Evolutionary conservation across 2,329 filamentous ascomycete species (phyloP), one percentile per base, ranked within the genome.

Genomic region (Xylariaceae sp.): DNA sequence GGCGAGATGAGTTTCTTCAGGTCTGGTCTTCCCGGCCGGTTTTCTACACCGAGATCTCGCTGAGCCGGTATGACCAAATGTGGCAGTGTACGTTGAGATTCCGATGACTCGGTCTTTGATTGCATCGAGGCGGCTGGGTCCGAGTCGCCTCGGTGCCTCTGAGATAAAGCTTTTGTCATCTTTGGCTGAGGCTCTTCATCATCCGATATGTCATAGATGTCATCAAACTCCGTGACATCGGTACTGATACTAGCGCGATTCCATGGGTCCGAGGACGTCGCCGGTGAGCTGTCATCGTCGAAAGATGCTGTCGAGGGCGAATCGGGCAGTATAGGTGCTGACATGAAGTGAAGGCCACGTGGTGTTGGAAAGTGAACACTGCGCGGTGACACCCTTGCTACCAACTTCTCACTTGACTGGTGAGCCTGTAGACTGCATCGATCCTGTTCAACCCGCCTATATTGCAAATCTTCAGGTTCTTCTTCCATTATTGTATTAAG

Each of bases 201-300:
- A 61, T 95, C 90, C 15, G 89, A 91, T 40, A 89, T 80, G 70
- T 94, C 88, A 70, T 96, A 96, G 46, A 96, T 75, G 64, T 95
- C 89, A 70, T 95, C 89, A 64, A 92, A 92, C 60, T 89, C 86
- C 61, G 82, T 88, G 58, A 79, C 79, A 63, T 83, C 81, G 61
- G 86, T 86, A 68, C 80, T 75, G 63, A 77, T 72, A 74, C 80
- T 87, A 63, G 76, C 75, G 63, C 83, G 77, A 58, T 80, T 85
- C 87, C 86, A 85, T 22, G 76, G 77, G 58, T 80, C 78, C 19
- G 80, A 82, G 39, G 76, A 80, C 9, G 76, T 78, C 50, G 76
- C 82, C 53, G 80, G 70, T 36, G 72, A 73, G 49, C 65, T 68
- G 55, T 68, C 70, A 62, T 71, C 76, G 57, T 80, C 80, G 54